phyloP scores from a whole-genome alignment of 257 asterid species.

The Ballota nigra region DNA sequence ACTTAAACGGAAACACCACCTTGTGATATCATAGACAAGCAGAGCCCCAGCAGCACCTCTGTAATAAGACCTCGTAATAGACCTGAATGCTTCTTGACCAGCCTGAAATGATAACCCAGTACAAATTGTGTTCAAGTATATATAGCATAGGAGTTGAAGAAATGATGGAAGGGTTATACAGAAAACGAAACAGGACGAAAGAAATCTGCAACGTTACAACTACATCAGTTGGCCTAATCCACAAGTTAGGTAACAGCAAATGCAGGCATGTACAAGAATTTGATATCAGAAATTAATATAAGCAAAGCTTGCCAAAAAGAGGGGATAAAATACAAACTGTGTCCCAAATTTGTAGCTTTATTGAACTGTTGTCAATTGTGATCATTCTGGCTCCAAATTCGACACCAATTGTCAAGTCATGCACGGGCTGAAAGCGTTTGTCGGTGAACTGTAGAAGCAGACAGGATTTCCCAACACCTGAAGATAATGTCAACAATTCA shows the following conservation, averaged over 20 bases:
- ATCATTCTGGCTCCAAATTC: slow-evolving; percentile 89
- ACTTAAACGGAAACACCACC: slow-evolving; percentile 35
- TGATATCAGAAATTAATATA: not conserved
- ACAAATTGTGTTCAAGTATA: not conserved
- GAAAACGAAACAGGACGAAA: not conserved
- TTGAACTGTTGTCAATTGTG: slow-evolving; percentile 69
- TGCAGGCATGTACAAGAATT: not conserved
- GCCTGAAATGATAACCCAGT: slow-evolving; percentile 40
- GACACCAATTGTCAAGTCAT: slow-evolving; percentile 81
- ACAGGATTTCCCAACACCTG: slow-evolving; percentile 92
- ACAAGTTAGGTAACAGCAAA: not conserved
- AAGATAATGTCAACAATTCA: not conserved
- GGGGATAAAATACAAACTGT: slow-evolving; percentile 43
- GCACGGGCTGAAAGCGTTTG: slow-evolving; percentile 82
- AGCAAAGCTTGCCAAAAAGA: not conserved
- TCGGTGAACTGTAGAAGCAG: slow-evolving; percentile 85
- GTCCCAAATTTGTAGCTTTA: slow-evolving; percentile 88
- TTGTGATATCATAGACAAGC: slow-evolving; percentile 79
- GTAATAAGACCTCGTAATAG: slow-evolving; percentile 81
- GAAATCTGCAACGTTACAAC: not conserved
- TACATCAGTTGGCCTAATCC: no score
- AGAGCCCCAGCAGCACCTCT: slow-evolving; percentile 91
- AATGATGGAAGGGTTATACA: not conserved
- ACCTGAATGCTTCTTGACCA: slow-evolving; percentile 84
- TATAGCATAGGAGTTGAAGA: not conserved